Conservation (phyloP, 2,329 filamentous ascomycete genomes). For the Fusarium sacchari region DNA sequence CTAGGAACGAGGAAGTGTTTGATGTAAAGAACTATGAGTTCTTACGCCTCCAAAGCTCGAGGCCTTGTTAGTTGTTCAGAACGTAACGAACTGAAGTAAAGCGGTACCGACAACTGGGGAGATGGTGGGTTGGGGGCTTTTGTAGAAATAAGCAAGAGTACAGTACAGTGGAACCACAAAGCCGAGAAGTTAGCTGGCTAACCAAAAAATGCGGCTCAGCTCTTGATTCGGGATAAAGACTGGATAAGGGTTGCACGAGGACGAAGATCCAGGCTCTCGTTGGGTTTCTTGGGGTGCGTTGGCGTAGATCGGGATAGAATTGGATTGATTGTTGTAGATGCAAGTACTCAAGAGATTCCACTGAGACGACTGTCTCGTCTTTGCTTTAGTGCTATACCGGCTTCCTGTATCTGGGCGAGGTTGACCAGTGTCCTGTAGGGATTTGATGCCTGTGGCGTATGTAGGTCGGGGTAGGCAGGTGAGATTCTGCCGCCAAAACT, state of each 20-base stretch:
- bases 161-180: conserved; percentile 13
- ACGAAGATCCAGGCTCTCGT: conserved; percentile 29
- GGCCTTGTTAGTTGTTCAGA: conserved; percentile 19
- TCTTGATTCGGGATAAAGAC: conserved; percentile 21
- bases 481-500: conserved; percentile 33
- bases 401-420: conserved; percentile 15
- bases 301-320: conserved; percentile 30
- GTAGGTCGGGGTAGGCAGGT: conserved; percentile 31
- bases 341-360: conserved; percentile 13
- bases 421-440: conserved; percentile 21
- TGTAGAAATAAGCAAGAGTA: conserved; percentile 32
- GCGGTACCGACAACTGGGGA: conserved; percentile 15
- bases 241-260: conserved; percentile 38
- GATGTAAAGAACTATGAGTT: not conserved
- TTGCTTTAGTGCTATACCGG: conserved; percentile 22
- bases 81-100: conserved; percentile 21
- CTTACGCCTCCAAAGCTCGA: conserved; percentile 3
- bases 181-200: conserved; percentile 20
- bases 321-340: conserved; percentile 24
- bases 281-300: conserved; percentile 36
- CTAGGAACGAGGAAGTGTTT: not conserved
- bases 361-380: conserved; percentile 20
- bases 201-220: conserved; percentile 42
- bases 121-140: conserved; percentile 43
- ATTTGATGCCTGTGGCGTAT: conserved; percentile 31